Evolutionary conservation across 495 filamentous ascomycete species (phyloP).

Genomic region (Ascodesmis nigricans): DNA sequence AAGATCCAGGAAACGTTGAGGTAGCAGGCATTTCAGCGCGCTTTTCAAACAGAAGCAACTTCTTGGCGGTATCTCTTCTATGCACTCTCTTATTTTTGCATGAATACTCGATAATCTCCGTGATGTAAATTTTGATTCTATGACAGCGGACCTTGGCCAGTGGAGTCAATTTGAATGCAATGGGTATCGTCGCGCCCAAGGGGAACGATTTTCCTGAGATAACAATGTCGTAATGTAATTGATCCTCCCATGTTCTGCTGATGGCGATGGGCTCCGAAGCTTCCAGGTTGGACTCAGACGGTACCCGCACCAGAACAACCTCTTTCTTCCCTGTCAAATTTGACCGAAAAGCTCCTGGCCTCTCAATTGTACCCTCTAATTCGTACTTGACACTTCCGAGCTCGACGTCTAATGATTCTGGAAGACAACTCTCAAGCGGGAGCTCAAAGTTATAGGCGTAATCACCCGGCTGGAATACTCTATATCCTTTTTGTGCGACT

Average conservation of each 20-base stretch:
- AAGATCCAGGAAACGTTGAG: constrained; percentile 58
- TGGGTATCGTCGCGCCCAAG: constrained; percentile 74
- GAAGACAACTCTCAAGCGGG: constrained; percentile 73
- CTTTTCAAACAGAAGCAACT: constrained; percentile 80
- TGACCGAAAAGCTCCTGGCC: constrained; percentile 76
- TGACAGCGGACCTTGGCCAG: constrained; percentile 93
- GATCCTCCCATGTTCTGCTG: constrained; percentile 91
- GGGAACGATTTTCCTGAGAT: constrained; percentile 98
- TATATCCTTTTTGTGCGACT: constrained; percentile 72
- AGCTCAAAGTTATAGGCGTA: constrained; percentile 93
- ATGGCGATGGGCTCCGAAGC: constrained; percentile 93
- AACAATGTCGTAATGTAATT: constrained; percentile 94
- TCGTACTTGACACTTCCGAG: constrained; percentile 77
- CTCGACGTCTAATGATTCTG: constrained; percentile 80
- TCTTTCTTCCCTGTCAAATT: constrained; percentile 74
- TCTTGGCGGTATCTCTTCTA: constrained; percentile 61
- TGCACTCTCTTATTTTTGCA: constrained; percentile 72
- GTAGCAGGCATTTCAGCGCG: constrained; percentile 56
- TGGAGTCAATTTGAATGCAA: constrained; percentile 92
- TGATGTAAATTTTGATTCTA: constrained; percentile 84
- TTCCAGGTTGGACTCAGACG: constrained; percentile 78
- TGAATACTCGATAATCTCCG: constrained; percentile 87
- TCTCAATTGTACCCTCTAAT: constrained; percentile 68
- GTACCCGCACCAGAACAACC: constrained; percentile 66
- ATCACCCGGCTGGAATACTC: constrained; percentile 69